Evolutionary conservation across 768 basidiomycete genomes (phyloP), one percentile per base, ranked within the genome.

Genomic region (Termitomyces sp.): DNA sequence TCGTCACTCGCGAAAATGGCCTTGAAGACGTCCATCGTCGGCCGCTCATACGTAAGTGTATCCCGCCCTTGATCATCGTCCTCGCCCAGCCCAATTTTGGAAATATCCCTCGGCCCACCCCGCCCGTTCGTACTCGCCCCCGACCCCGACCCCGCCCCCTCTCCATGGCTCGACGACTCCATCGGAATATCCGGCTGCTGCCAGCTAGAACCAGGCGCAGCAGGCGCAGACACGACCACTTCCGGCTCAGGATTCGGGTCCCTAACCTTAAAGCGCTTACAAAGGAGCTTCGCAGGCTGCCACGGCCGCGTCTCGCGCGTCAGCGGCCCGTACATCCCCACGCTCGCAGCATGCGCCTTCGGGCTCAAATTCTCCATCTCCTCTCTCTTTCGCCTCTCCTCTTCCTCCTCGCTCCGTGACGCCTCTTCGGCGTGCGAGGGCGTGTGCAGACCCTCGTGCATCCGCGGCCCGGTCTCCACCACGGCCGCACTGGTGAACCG

Each of bases 1-100:
- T 93, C 92, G 59, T 93, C 92, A 71, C 91, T 94, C 12, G 94
- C 95, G 68, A 99, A 99, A 59, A 99, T 98, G 3, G 96, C 94
- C 69, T 96, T 97, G 79, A 98, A 99, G 44, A 98, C 85, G 66
- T 94, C 90, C 81, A 94, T 91, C 6, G 86, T 76, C 2, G 97
- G 96, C 39, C 90, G 81, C 64, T 90, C 78, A 69, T 98, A 95
- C 0, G 90, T 94, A 61, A 98, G 76, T 6, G 86, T 94, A 65
- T 95, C 94, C 37, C 81, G 73, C 0, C 94, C 95, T 68, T 97
- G 95, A 29, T 79, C 82, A 42, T 94, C 93, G 66, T 98, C 94
- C 51, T 97, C 94, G 24, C 94, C 96, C 44, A 97, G 71, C 0
- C 95, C 95, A 49, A 98, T 80, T 66, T 94, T 94, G 5, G 81